Percentiles rank a stretch among this genome's conserved stretches.
Conservation (phyloP, 73 alveolate genomes). For the Paramecium tetraurelia region DNA sequence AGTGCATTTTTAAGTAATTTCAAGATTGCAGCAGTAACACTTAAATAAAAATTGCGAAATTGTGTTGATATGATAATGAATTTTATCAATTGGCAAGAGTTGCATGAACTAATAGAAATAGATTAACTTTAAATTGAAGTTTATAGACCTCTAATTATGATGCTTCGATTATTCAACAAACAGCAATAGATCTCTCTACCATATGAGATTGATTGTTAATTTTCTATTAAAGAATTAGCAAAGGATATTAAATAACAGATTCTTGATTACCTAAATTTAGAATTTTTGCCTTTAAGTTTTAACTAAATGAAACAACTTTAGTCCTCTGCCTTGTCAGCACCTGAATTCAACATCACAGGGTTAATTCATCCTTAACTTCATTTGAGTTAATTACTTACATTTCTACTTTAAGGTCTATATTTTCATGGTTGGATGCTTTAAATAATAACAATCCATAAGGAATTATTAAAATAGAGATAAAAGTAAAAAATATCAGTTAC, state of each 20-base stretch:
- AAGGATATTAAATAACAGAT: neutral
- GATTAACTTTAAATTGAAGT: neutral
- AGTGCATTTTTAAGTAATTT: neutral
- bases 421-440: neutral
- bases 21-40: neutral
- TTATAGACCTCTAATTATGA: neutral
- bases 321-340: neutral
- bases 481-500: neutral
- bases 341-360: neutral
- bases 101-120: neutral
- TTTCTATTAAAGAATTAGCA: neutral
- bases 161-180: neutral
- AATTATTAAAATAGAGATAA: neutral
- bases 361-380: neutral
- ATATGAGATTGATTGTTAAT: neutral
- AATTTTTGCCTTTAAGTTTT: neutral
- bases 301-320: neutral
- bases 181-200: neutral
- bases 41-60: neutral
- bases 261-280: neutral
- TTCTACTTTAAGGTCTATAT: neutral
- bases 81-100: neutral
- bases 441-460: neutral
- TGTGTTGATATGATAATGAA: neutral
- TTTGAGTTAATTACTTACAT: neutral